Evolutionary conservation across 495 filamentous ascomycete genomes (phyloP), one percentile per base, ranked within the genome.

Genomic region (Cercophora newfieldiana): DNA sequence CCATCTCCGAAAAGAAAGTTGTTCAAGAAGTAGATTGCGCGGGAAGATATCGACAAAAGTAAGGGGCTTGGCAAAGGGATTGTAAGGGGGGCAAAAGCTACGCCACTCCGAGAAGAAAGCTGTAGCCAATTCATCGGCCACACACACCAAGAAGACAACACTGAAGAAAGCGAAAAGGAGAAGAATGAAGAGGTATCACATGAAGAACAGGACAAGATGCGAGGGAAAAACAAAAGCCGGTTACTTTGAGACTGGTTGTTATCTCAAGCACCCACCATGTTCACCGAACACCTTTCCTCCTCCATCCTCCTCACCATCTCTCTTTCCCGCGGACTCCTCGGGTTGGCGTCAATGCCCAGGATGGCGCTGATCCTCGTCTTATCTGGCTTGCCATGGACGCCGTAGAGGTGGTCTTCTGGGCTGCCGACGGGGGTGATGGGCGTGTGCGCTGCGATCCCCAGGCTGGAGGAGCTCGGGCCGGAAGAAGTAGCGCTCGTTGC

Each of bases 301-400:
- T 84, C 84, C 47, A 84, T 70, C 63, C 79, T 72, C 69, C 82
- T 78, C 24, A 84, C 79, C 63, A 84, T 70, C 68, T 85, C 84
- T 64, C 81, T 77, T 71, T 85, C 83, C 33, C 82, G 80, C 16
- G 82, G 83, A 71, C 82, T 83, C 54, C 81, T 77, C 55, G 82
- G 82, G 66, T 78, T 81, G 22, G 79, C 81, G 68, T 85, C 83
- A 65, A 81, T 84, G 24, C 83, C 84, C 19, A 85, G 69, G 33
- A 86, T 82, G 29, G 84, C 79, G 56, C 81, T 81, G 44, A 86
- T 85, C 71, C 83, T 76, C 25, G 82, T 86, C 74, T 80, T 83
- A 48, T 82, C 82, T 51, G 75, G 65, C 72, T 80, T 78, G 44
- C 59, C 54, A 33, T 71, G 71, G 22, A 25, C 55, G 33, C 62